These are phyloP conservation scores for Ustilago bromivora DNA, from an alignment of 1,284 basidiomycete species.

Conservation along the genomic window DNA sequence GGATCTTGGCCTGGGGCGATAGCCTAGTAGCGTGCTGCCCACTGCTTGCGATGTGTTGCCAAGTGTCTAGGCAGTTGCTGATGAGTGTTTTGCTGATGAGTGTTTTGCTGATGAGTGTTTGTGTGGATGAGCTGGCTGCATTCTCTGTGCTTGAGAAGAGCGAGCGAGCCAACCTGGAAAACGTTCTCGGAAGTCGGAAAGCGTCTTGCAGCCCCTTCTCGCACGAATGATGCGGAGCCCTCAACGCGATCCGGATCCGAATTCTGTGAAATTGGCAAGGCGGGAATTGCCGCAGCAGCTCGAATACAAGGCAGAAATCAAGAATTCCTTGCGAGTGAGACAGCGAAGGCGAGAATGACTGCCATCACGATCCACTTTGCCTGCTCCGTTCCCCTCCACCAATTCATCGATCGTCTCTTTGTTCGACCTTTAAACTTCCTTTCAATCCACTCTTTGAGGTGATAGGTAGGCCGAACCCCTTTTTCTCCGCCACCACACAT, in stretches of 20 bases:
- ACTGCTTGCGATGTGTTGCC: no score
- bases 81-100: no score
- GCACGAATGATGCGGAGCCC: slow-evolving; percentile 2
- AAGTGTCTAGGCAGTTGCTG: no score
- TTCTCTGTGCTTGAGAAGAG: not conserved
- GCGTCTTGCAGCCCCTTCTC: not conserved
- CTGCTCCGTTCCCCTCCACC: slow-evolving; percentile 1
- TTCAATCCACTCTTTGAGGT: slow-evolving; percentile 63
- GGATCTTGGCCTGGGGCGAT: no score
- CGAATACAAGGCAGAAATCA: not conserved
- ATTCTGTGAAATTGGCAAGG: not conserved
- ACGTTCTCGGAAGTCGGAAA: slow-evolving; percentile 35
- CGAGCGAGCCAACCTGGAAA: slow-evolving; percentile 6
- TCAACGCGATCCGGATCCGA: slow-evolving; percentile 25
- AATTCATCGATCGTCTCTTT: slow-evolving; percentile 17
- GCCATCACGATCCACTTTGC: slow-evolving; percentile 3
- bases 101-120: no score
- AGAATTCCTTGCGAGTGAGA: not conserved
- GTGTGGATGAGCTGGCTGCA: not conserved
- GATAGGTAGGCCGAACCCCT: slow-evolving; percentile 62
- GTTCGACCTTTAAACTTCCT: slow-evolving; percentile 60
- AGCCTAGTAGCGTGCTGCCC: no score
- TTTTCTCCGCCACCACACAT: not conserved
- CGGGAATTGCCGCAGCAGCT: slow-evolving; percentile 45
- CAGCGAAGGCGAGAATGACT: not conserved